phyloP scores from a whole-genome alignment of 768 basidiomycete genomes.

The Psilocybe cyanescens region DNA sequence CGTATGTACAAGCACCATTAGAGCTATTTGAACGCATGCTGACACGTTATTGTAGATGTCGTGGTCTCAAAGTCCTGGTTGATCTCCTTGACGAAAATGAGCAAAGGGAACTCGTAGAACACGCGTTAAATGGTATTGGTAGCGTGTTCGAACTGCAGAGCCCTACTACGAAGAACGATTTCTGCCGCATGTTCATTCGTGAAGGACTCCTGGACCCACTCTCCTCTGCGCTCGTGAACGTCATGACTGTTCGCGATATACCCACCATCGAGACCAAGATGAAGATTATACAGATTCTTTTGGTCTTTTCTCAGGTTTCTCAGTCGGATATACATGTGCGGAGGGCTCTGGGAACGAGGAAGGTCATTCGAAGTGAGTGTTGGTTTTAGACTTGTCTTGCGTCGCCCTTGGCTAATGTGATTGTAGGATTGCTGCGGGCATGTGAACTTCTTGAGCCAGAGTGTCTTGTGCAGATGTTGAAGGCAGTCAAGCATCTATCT shows the following conservation, averaged over 20 bases:
- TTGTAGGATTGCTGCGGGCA: constrained; percentile 79
- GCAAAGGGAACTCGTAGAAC: constrained; percentile 88
- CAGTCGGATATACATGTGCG: constrained; percentile 94
- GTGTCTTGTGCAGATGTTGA: constrained; percentile 85
- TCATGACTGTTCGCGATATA: constrained; percentile 75
- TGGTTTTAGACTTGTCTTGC: constrained; percentile 12
- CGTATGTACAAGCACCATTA: not conserved
- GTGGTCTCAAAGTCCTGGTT: constrained; percentile 92
- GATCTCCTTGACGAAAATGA: constrained; percentile 97
- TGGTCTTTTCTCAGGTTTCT: constrained; percentile 95
- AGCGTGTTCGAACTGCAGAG: constrained; percentile 96
- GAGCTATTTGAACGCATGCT: not conserved
- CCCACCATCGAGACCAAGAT: constrained; percentile 75
- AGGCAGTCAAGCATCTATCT: constrained; percentile 94
- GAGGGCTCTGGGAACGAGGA: constrained; percentile 88
- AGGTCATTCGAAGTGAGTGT: constrained; percentile 83
- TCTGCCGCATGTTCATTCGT: constrained; percentile 96
- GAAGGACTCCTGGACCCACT: constrained; percentile 95
- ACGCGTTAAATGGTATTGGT: constrained; percentile 92
- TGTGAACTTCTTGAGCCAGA: constrained; percentile 89
- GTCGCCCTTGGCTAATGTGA: not conserved
- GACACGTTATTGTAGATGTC: constrained; percentile 60
- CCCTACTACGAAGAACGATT: constrained; percentile 97
- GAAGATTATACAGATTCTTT: constrained; percentile 87
- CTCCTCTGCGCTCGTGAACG: constrained; percentile 85